Conservation (phyloP, 78 protist species). For the Neovahlkampfia damariscottae region DNA sequence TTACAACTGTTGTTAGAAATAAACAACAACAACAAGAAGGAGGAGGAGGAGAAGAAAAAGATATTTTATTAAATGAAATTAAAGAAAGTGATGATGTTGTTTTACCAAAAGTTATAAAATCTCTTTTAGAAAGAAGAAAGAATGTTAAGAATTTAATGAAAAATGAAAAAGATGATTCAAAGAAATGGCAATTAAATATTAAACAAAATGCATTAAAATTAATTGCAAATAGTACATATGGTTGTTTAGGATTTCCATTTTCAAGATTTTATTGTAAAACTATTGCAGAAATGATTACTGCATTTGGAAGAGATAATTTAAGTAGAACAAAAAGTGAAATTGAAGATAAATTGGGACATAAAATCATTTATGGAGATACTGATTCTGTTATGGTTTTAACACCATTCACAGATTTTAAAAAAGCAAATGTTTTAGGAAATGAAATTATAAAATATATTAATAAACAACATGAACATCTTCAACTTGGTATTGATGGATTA, state of each 20-base stretch:
- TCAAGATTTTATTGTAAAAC: constrained; percentile 93
- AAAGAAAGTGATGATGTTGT: not conserved
- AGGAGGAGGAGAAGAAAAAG: not conserved
- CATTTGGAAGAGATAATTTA: constrained; percentile 81
- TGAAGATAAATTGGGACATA: constrained; percentile 25
- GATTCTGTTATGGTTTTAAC: constrained; percentile 95
- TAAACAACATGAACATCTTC: constrained; percentile 57
- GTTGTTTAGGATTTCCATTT: constrained; percentile 90
- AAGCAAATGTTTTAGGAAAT: constrained; percentile 52
- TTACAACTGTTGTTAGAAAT: constrained; percentile 77
- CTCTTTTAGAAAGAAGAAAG: constrained; percentile 1
- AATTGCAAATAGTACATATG: constrained; percentile 95
- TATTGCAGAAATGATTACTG: constrained; percentile 88
- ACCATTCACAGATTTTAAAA: constrained; percentile 17
- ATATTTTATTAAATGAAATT: not conserved
- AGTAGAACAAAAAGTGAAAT: constrained; percentile 32
- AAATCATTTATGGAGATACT: constrained; percentile 99
- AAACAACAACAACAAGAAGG: not conserved
- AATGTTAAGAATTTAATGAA: constrained; percentile 49
- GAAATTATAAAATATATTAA: constrained; percentile 69
- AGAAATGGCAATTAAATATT: constrained; percentile 46
- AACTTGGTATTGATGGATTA: constrained; percentile 91
- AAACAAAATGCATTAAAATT: constrained; percentile 76
- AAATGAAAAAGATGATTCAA: constrained; percentile 1
- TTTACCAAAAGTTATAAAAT: constrained; percentile 60